Base-by-base conservation (phyloP, 176 grass and related monocot genomes). In the Hordeum vulgare region DNA sequence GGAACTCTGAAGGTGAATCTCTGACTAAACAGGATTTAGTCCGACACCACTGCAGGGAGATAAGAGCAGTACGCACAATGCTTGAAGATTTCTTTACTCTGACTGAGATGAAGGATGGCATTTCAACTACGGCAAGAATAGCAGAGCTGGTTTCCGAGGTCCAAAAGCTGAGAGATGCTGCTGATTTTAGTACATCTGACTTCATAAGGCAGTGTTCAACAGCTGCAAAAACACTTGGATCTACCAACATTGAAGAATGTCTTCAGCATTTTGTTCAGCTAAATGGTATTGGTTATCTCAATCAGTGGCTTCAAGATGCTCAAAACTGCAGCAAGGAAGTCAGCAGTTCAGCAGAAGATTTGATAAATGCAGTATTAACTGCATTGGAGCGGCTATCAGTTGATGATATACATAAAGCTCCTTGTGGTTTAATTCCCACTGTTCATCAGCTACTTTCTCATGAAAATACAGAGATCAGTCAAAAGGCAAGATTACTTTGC, bases 41-140 rank as follows among this genome's bases (percentile, higher is more conserved):
- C 66, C 42, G 71, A 44, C 47, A 39, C 33, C 8, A 7, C 27
- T 65, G 34, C n/a, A 57, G 72, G 54, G 33, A 35, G 17, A 11
- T 66, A 37, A 27, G 53, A 11, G 51, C 65, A 12, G 37, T 1
- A 29, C 31, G 4, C 66, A 90, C 56, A 6, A 90, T 89, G 84
- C 87, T 92, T 35, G 87, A 88, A 65, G 90, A 90, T 81, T 92
- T 92, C 70, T 92, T 95, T 80, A 92, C 93, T 45, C 85, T 86
- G n/a, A 86, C 85, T 58, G 93, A 95, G 80, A 95, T 95, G 82
- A 90, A 74, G 68, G 90, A 92, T 83, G 93, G 93, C 37, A 80
- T 95, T 39, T 92, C 93, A 25, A 88, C 81, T 36, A 23, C 78
- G 40, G 41, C 85, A 42, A 88, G 90, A 68, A 87, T 90, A 26